Conservation (phyloP, 306 rosid species). For the Canavalia gladiata region DNA sequence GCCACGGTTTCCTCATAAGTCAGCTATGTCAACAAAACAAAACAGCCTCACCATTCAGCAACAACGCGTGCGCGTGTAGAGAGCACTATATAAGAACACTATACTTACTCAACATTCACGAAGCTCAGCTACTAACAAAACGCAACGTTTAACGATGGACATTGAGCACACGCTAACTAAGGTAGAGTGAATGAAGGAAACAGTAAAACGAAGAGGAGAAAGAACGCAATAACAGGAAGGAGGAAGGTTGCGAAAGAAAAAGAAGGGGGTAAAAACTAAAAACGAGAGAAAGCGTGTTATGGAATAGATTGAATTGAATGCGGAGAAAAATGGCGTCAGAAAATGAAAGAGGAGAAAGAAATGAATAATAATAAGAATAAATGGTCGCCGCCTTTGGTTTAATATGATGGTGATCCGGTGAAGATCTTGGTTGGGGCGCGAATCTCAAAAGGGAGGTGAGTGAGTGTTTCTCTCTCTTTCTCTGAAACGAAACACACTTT, state of each 20-base stretch:
- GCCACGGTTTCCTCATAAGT: constrained; percentile 42
- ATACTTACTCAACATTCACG: too few relatives aligned
- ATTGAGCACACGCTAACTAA: too few relatives aligned
- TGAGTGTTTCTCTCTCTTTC: not conserved
- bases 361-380: constrained; percentile 38
- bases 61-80: not conserved
- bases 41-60: constrained; percentile 1
- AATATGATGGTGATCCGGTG: constrained; percentile 62
- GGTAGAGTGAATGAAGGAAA: too few relatives aligned
- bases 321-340: constrained; percentile 41
- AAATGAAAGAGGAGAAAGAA: not conserved
- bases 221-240: not conserved
- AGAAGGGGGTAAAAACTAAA: not conserved
- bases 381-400: constrained; percentile 86
- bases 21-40: constrained; percentile 30
- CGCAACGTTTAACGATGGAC: constrained; percentile 52
- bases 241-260: not conserved
- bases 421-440: constrained; percentile 67
- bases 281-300: constrained; percentile 41
- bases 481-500: not conserved
- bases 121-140: too few relatives aligned
- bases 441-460: constrained; percentile 64
- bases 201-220: not conserved
- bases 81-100: too few relatives aligned
- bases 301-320: constrained; percentile 17